Evolutionary conservation across 2,329 filamentous ascomycete genomes (phyloP), one percentile per base, ranked within the genome.

Genomic region (Xylariomycetidae sp.): DNA sequence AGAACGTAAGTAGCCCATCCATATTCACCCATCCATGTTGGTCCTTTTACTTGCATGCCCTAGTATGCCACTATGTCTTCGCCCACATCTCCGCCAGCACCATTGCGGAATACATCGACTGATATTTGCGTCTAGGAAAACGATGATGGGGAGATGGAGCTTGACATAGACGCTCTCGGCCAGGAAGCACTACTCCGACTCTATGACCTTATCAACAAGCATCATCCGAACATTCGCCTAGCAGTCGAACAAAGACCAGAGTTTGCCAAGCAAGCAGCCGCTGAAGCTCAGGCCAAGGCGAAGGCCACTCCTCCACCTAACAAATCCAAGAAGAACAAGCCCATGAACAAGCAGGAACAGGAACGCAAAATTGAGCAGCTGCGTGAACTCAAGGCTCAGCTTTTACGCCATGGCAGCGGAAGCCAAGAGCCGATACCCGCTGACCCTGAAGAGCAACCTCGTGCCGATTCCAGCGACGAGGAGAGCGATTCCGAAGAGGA

Each of bases 291-390:
- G 10, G 29, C 47, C 2, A 53, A 48, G 19, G 15, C 39, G 10
- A 53, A 50, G 30, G 22, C 52, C 12, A 51, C 48, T 27, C 55
- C 59, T 15, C 63, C 61, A 17, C 61, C 61, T 42, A n/a, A n/a
- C n/a, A 79, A 78, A 59, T 72, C 74, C 33, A 80, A 79, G 64
- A 83, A 83, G 68, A 83, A 85, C 58, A 85, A 85, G 66, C 81
- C 81, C 1, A 85, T 85, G 81, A 79, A 76, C 59, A 82, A 82
- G 60, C 63, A 65, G 20, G 80, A 85, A 58, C 81, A 85, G 59
- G 79, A 83, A 52, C 68, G 72, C 25, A 79, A 75, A 44, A 81
- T 85, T 48, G 67, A 72, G 44, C 67, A 76, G 53, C 67, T 85
- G 16, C 70, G 75, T 44, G 70, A 74, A 52, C 70, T 77, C 42